Base-by-base conservation (phyloP, 352 stramenopile species). In the Pythium brassicae region DNA sequence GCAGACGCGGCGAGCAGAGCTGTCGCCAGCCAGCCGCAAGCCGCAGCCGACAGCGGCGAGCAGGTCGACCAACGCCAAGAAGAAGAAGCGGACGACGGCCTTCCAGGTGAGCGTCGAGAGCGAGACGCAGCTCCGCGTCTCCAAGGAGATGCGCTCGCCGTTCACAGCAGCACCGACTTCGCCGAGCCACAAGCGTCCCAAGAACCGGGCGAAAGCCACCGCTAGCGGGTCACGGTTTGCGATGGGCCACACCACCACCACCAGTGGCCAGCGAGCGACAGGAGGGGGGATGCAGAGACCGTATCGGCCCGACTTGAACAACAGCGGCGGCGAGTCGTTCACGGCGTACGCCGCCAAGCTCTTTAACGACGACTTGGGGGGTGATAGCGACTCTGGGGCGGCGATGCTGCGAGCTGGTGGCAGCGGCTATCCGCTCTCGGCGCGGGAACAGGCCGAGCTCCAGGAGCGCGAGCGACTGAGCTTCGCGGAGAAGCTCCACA, bases 401-500 rank as follows among this genome's bases (percentile, higher is more conserved):
- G 23, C 5, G 25, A 42, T 12, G 29, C 19, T 10, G 32, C 43
- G 20, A 43, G 54, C 3, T 49, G 44, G 9, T 42, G 53, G 20
- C 19, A 51, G 40, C 12, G 61, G 22, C 27, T 55, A 55, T 27
- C 67, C 45, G 40, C 39, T 75, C 39, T 66, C 57, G 1, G 59
- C 61, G 27, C 58, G 53, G 11, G 69, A 74, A 37, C 73, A 69
- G 51, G 69, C 69, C 17, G 69, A 78, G 48, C 64, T 74, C 12
- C 63, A 69, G 55, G 79, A 89, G 45, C 69, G 71, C 14, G 76
- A 88, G 37, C 66, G 83, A 8, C 47, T 94, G 44, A 91, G 78
- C 23, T 94, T 94, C 62, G 83, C 83, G 11, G 81, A 94, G 46
- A 94, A 94, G 42, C 57, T 94, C 15, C 83, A 94, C 71, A 89